These are phyloP conservation scores for cucumber (Cucumis sativus) DNA, from an alignment of 306 rosid species.

Conservation along the genomic window Cucumber_9930_V3 NC_026657.2:18888501-18889000, in stretches of 20 bases:
- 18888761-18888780: slow-evolving; percentile 43
- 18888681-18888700: slow-evolving; percentile 4
- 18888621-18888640: neutral
- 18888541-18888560: neutral
- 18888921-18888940: slow-evolving; percentile 66
- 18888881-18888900: slow-evolving; percentile 84
- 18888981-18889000: neutral
- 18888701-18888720: slow-evolving; percentile 11
- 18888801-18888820: slow-evolving; percentile 78
- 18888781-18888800: slow-evolving; percentile 36
- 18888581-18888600: neutral
- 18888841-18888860: neutral
- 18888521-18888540: neutral
- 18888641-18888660: neutral
- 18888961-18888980: neutral
- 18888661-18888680: slow-evolving; percentile 18
- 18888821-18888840: slow-evolving; percentile 54
- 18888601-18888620: neutral
- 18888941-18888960: neutral
- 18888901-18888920: slow-evolving; percentile 51
- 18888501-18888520: slow-evolving; percentile 71
- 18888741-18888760: slow-evolving; percentile 39
- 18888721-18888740: slow-evolving; percentile 15
- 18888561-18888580: neutral
- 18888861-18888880: slow-evolving; percentile 27